Evolutionary conservation across 2,329 filamentous ascomycete species (phyloP), one percentile per base, ranked within the genome.

Genomic region (Coniella lustricola): DNA sequence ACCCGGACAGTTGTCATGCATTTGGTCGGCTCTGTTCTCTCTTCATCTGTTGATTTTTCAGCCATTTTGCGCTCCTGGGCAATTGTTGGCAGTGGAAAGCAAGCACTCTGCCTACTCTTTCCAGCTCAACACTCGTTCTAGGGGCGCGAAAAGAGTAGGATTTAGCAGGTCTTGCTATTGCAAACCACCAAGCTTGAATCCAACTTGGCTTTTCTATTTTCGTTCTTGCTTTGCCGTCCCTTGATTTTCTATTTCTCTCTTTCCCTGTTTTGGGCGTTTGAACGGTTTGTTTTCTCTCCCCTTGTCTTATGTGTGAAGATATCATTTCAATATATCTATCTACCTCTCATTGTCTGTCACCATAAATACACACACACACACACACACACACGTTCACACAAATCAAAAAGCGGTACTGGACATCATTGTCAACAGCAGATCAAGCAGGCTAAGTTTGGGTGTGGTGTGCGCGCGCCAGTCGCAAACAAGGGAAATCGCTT

Each of bases 1-100:
- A 53, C 73, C 70, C 63, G 67, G 66, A 69, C 67, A 53, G 60
- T 63, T 67, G 59, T 65, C 68, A 60, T 68, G 67, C 69, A 71
- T 74, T 66, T 62, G 69, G 67, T 74, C 68, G 69, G 68, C 44
- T 44, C 51, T 46, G 46, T 63, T 66, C 59, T 61, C 60, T 57
- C 60, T 62, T 61, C 59, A 53, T 64, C 64, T 60, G 58, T 59
- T 64, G 62, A 59, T 60, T 63, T 60, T 63, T 57, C 58, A 59
- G 53, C 59, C 55, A 53, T 52, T 22, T 41, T 42, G 37, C 31
- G 35, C 55, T 54, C 64, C 62, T 51, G 14, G 50, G 29, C 5
- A 5, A 17, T 44, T 56, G 53, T 46, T 39, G 54, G 50, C 46
- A 43, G 56, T 50, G 54, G 43, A 29, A 33, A 22, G 17, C n/a